A percentile compares a stretch with the other conserved stretches of the same genome.
These are phyloP conservation scores for Coemansia sp. DNA, from an alignment of 192 early-diverging fungal species.

Conservation along the genomic window DNA sequence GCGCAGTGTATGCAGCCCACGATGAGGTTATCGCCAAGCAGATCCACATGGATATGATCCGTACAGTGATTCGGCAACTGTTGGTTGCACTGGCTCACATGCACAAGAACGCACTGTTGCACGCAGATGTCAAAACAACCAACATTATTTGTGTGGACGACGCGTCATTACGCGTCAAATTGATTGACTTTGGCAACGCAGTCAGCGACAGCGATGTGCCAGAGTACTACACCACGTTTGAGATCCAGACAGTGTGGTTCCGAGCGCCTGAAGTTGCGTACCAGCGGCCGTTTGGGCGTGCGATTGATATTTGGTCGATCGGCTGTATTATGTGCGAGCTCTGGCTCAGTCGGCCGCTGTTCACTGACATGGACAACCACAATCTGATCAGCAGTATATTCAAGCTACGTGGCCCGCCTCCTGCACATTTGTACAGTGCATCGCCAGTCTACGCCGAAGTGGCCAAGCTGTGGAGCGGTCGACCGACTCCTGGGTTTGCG, in stretches of 20 bases:
- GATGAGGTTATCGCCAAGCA: slow-evolving; percentile 39
- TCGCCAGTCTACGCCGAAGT: slow-evolving; percentile 64
- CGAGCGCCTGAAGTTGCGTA: slow-evolving; percentile 90
- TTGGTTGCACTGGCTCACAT: slow-evolving; percentile 82
- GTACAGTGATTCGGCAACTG: slow-evolving; percentile 82
- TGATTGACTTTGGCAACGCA: slow-evolving; percentile 96
- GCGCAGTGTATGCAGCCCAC: slow-evolving; percentile 25
- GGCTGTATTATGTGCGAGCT: slow-evolving; percentile 82
- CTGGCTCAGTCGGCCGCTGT: slow-evolving; percentile 68
- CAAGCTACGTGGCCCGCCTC: slow-evolving; percentile 69
- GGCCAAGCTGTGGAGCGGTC: slow-evolving; percentile 54
- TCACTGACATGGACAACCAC: slow-evolving; percentile 65
- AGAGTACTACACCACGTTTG: slow-evolving; percentile 58
- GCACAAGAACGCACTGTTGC: slow-evolving; percentile 79
- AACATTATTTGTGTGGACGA: slow-evolving; percentile 79
- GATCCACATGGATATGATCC: slow-evolving; percentile 61
- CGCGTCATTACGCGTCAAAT: slow-evolving; percentile 75
- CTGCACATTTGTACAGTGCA: slow-evolving; percentile 61
- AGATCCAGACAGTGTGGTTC: slow-evolving; percentile 97
- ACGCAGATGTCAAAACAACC: slow-evolving; percentile 91
- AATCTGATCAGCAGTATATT: slow-evolving; percentile 66
- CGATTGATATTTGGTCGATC: slow-evolving; percentile 91
- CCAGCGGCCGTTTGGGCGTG: slow-evolving; percentile 60
- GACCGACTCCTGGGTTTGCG: slow-evolving; percentile 40
- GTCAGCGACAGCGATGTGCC: slow-evolving; percentile 54